Percentiles rank a stretch among this genome's conserved stretches.
Conservation (phyloP, 2,329 filamentous ascomycete species). For the Pestalotiopsis sp. region DNA sequence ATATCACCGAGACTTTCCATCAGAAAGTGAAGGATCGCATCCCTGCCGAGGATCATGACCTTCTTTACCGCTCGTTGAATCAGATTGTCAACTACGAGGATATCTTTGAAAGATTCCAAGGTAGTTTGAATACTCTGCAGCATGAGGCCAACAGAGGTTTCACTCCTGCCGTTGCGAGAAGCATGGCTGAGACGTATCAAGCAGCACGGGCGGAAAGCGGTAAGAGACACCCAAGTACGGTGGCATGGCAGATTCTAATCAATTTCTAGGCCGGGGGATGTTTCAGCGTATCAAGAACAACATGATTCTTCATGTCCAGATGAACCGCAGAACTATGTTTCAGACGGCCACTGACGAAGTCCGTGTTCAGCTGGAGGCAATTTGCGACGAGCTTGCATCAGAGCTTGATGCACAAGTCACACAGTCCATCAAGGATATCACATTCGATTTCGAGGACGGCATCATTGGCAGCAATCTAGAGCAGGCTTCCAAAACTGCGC, state of each 20-base stretch:
- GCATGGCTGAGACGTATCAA: conserved; percentile 7
- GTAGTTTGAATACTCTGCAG: not conserved
- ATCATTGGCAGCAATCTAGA: conserved; percentile 1
- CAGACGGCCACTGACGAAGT: not conserved
- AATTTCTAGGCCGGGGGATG: not conserved
- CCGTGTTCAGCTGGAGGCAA: not conserved
- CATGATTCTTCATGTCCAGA: not conserved
- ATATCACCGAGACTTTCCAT: not conserved
- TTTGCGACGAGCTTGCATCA: not conserved
- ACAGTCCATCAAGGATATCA: not conserved
- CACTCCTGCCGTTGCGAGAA: not conserved
- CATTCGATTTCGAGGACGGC: not conserved
- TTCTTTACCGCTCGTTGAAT: not conserved
- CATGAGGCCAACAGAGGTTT: conserved; percentile 12
- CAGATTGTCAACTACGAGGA: not conserved
- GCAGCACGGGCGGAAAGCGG: not conserved
- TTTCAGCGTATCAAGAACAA: not conserved
- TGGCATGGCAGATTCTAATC: not conserved
- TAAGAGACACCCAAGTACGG: not conserved
- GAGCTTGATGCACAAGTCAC: not conserved
- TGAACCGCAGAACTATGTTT: not conserved
- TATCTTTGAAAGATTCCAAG: not conserved
- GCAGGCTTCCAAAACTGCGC: not conserved
- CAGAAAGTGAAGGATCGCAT: not conserved
- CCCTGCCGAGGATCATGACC: not conserved